A percentile compares a stretch with the other conserved stretches of the same genome.
Conservation (phyloP, 2,329 filamentous ascomycete genomes). For the Calonectria pseudoreteaudii region DNA sequence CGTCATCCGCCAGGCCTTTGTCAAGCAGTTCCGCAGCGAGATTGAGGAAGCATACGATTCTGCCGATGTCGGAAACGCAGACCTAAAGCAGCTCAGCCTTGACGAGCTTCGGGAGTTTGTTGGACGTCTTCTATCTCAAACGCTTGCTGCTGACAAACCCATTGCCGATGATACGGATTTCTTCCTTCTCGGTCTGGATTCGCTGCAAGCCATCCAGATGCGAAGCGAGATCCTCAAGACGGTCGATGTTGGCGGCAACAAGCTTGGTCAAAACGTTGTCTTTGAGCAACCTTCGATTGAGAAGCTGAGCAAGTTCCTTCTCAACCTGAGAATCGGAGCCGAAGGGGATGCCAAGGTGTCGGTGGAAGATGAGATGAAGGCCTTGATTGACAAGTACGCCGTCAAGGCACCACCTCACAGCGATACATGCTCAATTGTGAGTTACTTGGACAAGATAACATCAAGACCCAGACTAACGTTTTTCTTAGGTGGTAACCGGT, state of each 20-base stretch:
- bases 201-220: constrained; percentile 67
- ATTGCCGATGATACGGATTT: constrained; percentile 62
- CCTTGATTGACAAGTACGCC: constrained; percentile 39
- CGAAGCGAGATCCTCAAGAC: constrained; percentile 62
- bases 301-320: constrained; percentile 58
- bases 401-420: background rate
- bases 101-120: constrained; percentile 50
- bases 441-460: background rate
- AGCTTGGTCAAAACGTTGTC: constrained; percentile 66
- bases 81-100: constrained; percentile 24
- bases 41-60: constrained; percentile 56
- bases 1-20: constrained; percentile 62
- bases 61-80: constrained; percentile 38
- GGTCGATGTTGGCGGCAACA: constrained; percentile 59
- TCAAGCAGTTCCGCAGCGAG: constrained; percentile 54
- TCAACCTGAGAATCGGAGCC: constrained; percentile 54
- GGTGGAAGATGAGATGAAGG: constrained; percentile 45
- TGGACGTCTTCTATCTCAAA: constrained; percentile 42
- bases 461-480: background rate
- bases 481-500: constrained; percentile 65
- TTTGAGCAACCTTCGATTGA: constrained; percentile 67
- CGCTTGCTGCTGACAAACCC: constrained; percentile 40
- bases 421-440: constrained; percentile 34
- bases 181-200: constrained; percentile 68
- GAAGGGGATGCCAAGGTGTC: constrained; percentile 35